Percentiles rank a stretch among this genome's conserved stretches.
Conservation (phyloP, 306 rosid species). For the Vigna angularis region DNA sequence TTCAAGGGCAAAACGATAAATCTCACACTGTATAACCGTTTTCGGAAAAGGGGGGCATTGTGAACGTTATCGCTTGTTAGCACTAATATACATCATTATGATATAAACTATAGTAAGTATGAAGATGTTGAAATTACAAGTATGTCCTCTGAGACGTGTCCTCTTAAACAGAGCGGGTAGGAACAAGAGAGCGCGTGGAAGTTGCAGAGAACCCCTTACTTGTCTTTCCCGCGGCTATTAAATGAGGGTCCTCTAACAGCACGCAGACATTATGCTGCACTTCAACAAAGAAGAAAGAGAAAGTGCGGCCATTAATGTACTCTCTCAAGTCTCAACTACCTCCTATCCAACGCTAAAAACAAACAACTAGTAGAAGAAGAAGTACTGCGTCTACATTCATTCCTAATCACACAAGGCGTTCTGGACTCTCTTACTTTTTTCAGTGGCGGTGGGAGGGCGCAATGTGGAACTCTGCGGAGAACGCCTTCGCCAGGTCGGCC, state of each 20-base stretch:
- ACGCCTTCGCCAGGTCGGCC: slow-evolving; percentile 68
- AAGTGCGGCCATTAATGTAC: slow-evolving; percentile 61
- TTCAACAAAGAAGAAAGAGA: slow-evolving; percentile 51
- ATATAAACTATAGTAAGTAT: neutral
- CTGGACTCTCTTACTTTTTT: neutral
- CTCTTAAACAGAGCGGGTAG: neutral
- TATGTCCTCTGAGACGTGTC: slow-evolving; percentile 6
- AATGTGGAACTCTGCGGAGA: slow-evolving; percentile 97
- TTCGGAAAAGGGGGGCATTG: neutral
- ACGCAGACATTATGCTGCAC: slow-evolving; percentile 39
- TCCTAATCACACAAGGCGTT: slow-evolving; percentile 20
- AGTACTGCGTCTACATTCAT: neutral
- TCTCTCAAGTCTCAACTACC: slow-evolving; percentile 71
- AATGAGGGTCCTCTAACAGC: slow-evolving; percentile 48
- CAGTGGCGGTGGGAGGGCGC: neutral
- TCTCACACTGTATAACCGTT: neutral
- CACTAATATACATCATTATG: no score
- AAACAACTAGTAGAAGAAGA: neutral
- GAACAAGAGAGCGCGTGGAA: neutral
- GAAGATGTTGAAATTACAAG: neutral
- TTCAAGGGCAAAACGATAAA: neutral
- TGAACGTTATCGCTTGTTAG: no score
- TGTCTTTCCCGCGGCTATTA: slow-evolving; percentile 85
- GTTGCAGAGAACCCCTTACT: neutral
- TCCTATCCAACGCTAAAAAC: slow-evolving; percentile 48